phyloP scores from a whole-genome alignment of 1,284 basidiomycete genomes.

The Heterobasidion parviporum region DNA sequence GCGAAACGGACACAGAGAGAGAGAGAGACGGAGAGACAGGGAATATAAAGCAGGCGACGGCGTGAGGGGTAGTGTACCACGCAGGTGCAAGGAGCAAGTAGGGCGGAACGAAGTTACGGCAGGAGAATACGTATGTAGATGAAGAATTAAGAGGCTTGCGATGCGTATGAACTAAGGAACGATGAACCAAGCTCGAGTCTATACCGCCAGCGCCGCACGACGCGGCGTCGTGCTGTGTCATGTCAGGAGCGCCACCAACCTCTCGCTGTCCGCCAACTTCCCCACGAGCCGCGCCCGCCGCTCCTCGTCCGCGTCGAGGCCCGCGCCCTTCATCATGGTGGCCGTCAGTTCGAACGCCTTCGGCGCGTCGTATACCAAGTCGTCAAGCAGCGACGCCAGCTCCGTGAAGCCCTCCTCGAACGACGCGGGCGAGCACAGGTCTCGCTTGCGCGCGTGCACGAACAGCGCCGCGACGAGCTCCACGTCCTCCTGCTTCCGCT shows the following conservation, averaged over 20 bases:
- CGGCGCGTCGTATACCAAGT: constrained; percentile 84
- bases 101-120: constrained; percentile 7
- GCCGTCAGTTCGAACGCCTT: constrained; percentile 77
- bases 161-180: constrained; percentile 12
- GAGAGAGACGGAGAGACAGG: constrained; percentile 5
- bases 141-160: constrained; percentile 1
- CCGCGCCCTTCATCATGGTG: constrained; percentile 61
- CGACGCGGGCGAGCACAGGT: constrained; percentile 41
- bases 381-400: constrained; percentile 73
- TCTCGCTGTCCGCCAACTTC: constrained; percentile 51
- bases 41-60: constrained; percentile 14
- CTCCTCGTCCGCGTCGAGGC: constrained; percentile 45
- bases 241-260: constrained; percentile 50
- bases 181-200: constrained; percentile 5
- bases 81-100: not conserved
- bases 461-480: constrained; percentile 70
- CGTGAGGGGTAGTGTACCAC: not conserved
- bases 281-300: constrained; percentile 43
- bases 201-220: not conserved
- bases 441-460: constrained; percentile 44
- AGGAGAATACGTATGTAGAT: constrained; percentile 4
- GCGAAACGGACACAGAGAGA: constrained; percentile 6
- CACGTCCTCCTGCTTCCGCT: constrained; percentile 82
- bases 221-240: constrained; percentile 19
- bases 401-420: constrained; percentile 62